Percentiles rank a stretch among this genome's conserved stretches.
Conservation (phyloP, 2,329 filamentous ascomycete species). For the Raffaelea arxii region DNA sequence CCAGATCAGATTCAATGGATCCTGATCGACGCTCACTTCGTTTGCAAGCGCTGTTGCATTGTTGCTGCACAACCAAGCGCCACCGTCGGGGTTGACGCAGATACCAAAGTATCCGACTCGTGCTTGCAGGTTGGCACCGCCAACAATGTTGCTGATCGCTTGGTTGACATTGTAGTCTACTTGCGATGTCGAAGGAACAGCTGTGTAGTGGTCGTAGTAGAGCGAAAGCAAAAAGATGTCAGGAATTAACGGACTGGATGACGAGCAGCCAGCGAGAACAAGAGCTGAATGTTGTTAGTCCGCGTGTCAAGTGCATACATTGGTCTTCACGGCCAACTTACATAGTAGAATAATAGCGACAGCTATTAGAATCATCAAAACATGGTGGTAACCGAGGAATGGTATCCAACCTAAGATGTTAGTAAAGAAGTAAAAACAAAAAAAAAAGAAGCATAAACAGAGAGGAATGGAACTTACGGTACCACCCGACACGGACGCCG, state of each 20-base stretch:
- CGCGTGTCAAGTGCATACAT: too few species aligned
- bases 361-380: constrained; percentile 95
- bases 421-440: background rate
- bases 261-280: constrained; percentile 89
- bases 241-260: constrained; percentile 88
- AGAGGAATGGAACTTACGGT: constrained; percentile 27
- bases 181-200: constrained; percentile 74
- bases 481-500: constrained; percentile 37
- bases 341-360: constrained; percentile 90
- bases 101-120: constrained; percentile 97
- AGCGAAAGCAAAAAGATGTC: constrained; percentile 97
- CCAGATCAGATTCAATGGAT: constrained; percentile 96
- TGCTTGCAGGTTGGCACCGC: constrained; percentile 72
- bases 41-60: constrained; percentile 91
- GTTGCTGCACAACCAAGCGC: constrained; percentile 90
- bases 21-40: constrained; percentile 81
- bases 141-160: constrained; percentile 84
- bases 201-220: constrained; percentile 84
- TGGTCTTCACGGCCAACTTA: too few species aligned
- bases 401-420: constrained; percentile 47
- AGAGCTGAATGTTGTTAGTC: constrained; percentile 50
- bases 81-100: constrained; percentile 85
- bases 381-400: constrained; percentile 68
- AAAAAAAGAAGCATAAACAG: background rate
- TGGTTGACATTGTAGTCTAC: constrained; percentile 81